Evolutionary conservation across 768 basidiomycete species (phyloP).

Genomic region (Suillus variegatus): DNA sequence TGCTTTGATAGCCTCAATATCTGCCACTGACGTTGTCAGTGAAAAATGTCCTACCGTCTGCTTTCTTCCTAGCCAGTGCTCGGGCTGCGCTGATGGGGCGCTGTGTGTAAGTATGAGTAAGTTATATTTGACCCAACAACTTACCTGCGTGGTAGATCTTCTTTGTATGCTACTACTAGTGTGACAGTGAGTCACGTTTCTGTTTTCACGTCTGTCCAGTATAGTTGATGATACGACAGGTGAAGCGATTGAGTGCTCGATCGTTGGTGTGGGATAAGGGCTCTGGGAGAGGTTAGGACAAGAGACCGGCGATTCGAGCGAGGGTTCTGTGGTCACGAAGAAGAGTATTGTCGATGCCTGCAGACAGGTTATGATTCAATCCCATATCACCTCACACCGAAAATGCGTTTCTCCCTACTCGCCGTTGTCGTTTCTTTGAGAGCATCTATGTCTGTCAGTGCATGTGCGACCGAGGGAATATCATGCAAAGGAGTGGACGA

Average conservation of each 20-base stretch:
- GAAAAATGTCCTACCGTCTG: background rate
- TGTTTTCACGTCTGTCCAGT: background rate
- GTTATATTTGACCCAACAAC: background rate
- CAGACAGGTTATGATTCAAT: too few relatives aligned
- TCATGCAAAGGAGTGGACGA: too few relatives aligned
- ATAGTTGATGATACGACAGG: background rate
- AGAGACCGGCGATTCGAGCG: too few relatives aligned
- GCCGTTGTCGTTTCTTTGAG: too few relatives aligned
- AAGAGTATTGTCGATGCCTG: too few relatives aligned
- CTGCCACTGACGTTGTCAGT: background rate
- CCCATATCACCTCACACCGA: too few relatives aligned
- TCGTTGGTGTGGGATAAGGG: background rate
- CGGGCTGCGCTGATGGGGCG: background rate
- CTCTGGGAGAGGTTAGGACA: background rate
- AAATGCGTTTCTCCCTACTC: too few relatives aligned
- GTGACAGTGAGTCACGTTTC: background rate
- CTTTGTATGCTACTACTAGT: background rate
- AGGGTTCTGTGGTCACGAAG: too few relatives aligned
- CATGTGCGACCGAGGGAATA: too few relatives aligned
- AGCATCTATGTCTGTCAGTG: too few relatives aligned
- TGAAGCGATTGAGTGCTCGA: background rate
- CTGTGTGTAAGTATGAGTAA: background rate
- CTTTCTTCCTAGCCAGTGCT: background rate
- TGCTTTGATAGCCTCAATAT: background rate
- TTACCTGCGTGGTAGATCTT: background rate